phyloP scores from a whole-genome alignment of 2,329 filamentous ascomycete genomes.

The Acarospora socialis region DNA sequence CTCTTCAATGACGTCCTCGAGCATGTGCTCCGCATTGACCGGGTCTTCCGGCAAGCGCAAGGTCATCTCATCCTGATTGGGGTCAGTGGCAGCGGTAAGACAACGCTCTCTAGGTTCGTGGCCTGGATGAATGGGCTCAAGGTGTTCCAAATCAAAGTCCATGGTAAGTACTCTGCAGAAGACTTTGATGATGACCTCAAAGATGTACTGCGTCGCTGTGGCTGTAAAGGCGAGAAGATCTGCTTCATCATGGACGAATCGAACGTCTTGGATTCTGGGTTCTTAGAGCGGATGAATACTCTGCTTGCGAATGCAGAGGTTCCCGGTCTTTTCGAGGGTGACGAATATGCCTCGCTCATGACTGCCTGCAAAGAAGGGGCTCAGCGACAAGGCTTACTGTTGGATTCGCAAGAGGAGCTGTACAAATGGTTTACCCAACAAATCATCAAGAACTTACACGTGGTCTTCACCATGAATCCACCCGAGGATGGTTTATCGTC shows the following conservation, averaged over 20 bases:
- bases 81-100: conserved; percentile 97
- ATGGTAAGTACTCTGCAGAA: conserved; percentile 93
- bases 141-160: conserved; percentile 99
- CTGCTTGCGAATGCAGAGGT: conserved; percentile 98
- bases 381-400: conserved; percentile 81
- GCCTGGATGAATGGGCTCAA: conserved; percentile 99
- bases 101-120: conserved; percentile 91
- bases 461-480: conserved; percentile 99
- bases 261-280: conserved; percentile 95
- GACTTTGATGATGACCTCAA: conserved; percentile 97
- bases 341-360: conserved; percentile 97
- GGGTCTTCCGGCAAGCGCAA: conserved; percentile 95
- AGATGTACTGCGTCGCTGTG: conserved; percentile 81
- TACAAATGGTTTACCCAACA: conserved; percentile 99
- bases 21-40: conserved; percentile 93
- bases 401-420: conserved; percentile 97
- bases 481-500: conserved; percentile 88
- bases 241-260: conserved; percentile 99
- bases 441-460: conserved; percentile 96
- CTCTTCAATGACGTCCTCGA: conserved; percentile 99
- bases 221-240: conserved; percentile 97
- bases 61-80: conserved; percentile 97
- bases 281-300: conserved; percentile 98
- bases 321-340: conserved; percentile 95
- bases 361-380: conserved; percentile 97